Base-by-base conservation (phyloP, 2,329 filamentous ascomycete species). In the Hypoxylon sp. region DNA sequence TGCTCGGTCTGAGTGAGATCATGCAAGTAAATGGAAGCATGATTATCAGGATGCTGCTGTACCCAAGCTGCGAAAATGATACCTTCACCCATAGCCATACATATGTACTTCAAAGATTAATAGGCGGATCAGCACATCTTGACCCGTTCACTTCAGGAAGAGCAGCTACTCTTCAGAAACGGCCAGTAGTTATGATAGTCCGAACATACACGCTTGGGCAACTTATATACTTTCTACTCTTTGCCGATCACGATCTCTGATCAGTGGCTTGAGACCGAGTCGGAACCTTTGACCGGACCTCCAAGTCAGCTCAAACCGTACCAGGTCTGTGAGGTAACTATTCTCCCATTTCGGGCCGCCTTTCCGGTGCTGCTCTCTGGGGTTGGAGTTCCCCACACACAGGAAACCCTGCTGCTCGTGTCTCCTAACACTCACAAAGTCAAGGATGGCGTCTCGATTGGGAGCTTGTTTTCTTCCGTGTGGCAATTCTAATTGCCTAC, bases 21-120 rank as follows among this genome's bases (percentile, higher is more conserved):
- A 18, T 45, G 13, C 9, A 21, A 13, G 18, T 18, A 27, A 23
- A 24, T 18, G 15, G 17, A 23, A 17, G 8, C n/a, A 40, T 17
- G 21, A 13, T 52, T 33, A 64, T 62, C 47, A 67, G 45, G 27
- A 64, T 51, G 7, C 33, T 26, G 8, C 63, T 26, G 38, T 54
- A 64, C 2, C 58, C 61, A 7, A 27, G 23, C 24, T 57, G 53
- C 37, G 58, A 58, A n/a, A 3, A 62, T 63, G 11, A 64, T 42
- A 4, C 31, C 38, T 35, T 69, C 62, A 1, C 55, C 62, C 24
- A n/a, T n/a, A n/a, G n/a, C n/a, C n/a, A n/a, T n/a, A n/a, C n/a
- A n/a, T n/a, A n/a, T n/a, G n/a, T n/a, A n/a, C n/a, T n/a, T n/a
- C n/a, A n/a, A n/a, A n/a, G n/a, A n/a, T n/a, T n/a, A n/a, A n/a